phyloP scores from a whole-genome alignment of 106 monocot genomes.

The Allium cepa region DNA sequence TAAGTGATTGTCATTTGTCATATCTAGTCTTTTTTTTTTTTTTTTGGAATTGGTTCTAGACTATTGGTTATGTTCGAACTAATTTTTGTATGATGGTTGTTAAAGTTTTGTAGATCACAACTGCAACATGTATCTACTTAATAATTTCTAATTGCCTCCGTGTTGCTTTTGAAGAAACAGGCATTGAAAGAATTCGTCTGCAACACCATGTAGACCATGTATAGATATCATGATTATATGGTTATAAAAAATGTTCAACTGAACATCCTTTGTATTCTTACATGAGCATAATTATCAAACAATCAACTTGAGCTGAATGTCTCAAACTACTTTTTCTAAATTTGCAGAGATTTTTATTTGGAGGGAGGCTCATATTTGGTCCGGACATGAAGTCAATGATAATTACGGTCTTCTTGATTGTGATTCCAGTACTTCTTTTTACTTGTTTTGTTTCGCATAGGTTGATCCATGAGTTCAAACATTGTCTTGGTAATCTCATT shows the following conservation, averaged over 20 bases:
- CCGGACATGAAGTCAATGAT: constrained; percentile 68
- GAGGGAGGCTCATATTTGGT: constrained; percentile 81
- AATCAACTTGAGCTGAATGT: neutral
- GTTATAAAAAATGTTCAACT: neutral
- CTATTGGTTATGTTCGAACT: too few relatives aligned
- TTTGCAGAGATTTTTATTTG: constrained; percentile 64
- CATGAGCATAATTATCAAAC: neutral
- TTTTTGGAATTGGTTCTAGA: too few relatives aligned
- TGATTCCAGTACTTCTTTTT: constrained; percentile 58
- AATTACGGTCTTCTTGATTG: constrained; percentile 52
- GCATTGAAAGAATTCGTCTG: too few relatives aligned
- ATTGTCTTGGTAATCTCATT: constrained; percentile 36
- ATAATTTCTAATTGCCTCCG: neutral
- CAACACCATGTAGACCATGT: neutral
- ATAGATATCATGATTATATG: neutral
- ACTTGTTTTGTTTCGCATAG: constrained; percentile 39
- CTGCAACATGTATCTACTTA: neutral
- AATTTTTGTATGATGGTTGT: too few relatives aligned
- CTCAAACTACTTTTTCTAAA: neutral
- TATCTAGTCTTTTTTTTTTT: too few relatives aligned
- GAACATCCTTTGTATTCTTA: neutral
- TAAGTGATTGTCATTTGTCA: too few relatives aligned
- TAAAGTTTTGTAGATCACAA: too few relatives aligned
- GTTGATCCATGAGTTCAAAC: constrained; percentile 31
- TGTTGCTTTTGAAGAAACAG: too few relatives aligned